Percentiles rank a stretch among this genome's conserved stretches.
These are phyloP conservation scores for Lumnitzera racemosa DNA, from an alignment of 345 rosid species.

Conservation along the genomic window DNA sequence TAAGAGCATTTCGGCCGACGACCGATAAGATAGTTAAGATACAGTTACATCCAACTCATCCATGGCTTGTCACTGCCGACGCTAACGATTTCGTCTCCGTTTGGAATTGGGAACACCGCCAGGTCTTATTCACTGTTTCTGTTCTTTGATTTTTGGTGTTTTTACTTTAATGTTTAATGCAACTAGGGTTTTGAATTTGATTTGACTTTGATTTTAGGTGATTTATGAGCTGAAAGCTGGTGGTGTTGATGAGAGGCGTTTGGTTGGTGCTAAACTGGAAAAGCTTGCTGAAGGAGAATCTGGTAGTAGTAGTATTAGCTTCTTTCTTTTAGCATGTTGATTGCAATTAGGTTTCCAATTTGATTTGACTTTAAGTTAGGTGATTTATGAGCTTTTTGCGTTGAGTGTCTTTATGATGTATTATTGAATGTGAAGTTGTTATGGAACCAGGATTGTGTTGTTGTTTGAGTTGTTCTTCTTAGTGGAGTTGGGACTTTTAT, in stretches of 20 bases:
- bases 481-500: no score
- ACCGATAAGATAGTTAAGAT: slow-evolving; percentile 86
- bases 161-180: background rate
- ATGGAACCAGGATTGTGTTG: no score
- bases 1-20: slow-evolving; percentile 78
- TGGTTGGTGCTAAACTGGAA: slow-evolving; percentile 95
- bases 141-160: background rate
- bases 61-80: slow-evolving; percentile 97
- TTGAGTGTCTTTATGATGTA: no score
- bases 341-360: no score
- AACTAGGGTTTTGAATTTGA: no score
- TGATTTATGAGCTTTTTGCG: no score
- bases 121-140: slow-evolving; percentile 29
- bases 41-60: slow-evolving; percentile 96
- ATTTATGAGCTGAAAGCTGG: slow-evolving; percentile 96
- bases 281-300: slow-evolving; percentile 97
- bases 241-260: slow-evolving; percentile 93
- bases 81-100: slow-evolving; percentile 94
- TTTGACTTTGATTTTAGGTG: slow-evolving; percentile 24
- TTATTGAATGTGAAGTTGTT: no score
- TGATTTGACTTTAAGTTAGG: no score
- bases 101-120: slow-evolving; percentile 99
- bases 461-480: no score
- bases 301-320: slow-evolving; percentile 22
- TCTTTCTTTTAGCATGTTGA: no score